Percentiles rank a stretch among this genome's conserved stretches.
These are phyloP conservation scores for Taiozyma sp. DNA, from an alignment of 1,139 yeast genomes.

Conservation along the genomic window DNA sequence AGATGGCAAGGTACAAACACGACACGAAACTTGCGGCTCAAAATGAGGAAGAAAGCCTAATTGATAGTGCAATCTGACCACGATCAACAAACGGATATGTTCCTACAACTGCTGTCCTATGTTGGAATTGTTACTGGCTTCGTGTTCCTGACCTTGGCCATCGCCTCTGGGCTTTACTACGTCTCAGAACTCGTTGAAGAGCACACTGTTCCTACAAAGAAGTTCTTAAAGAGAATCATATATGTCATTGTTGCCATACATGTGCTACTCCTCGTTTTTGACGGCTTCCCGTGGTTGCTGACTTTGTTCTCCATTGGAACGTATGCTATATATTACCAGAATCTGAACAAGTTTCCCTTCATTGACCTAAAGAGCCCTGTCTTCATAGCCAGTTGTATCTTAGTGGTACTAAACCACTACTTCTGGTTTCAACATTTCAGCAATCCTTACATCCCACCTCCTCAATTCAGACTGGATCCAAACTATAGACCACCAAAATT, in stretches of 20 bases:
- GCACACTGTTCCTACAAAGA: slow-evolving; percentile 78
- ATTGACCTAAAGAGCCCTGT: slow-evolving; percentile 68
- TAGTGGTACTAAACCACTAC: slow-evolving; percentile 78
- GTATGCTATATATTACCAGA: slow-evolving; percentile 68
- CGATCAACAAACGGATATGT: slow-evolving; percentile 29
- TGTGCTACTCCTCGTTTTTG: slow-evolving; percentile 57
- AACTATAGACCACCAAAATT: slow-evolving; percentile 61
- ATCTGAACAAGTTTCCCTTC: slow-evolving; percentile 76
- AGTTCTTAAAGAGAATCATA: slow-evolving; percentile 58
- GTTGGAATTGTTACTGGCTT: slow-evolving; percentile 75
- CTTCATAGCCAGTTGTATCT: slow-evolving; percentile 63
- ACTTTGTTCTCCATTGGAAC: slow-evolving; percentile 63
- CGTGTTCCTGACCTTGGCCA: slow-evolving; percentile 59
- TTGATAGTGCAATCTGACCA: neutral
- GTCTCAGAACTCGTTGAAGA: slow-evolving; percentile 92
- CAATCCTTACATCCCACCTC: slow-evolving; percentile 50
- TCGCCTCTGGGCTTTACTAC: slow-evolving; percentile 88
- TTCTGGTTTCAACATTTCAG: slow-evolving; percentile 88
- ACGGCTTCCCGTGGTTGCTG: slow-evolving; percentile 69
- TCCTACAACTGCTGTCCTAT: slow-evolving; percentile 51
- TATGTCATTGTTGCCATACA: slow-evolving; percentile 50
- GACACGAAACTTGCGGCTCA: neutral
- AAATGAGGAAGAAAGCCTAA: neutral
- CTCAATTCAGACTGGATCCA: slow-evolving; percentile 46
- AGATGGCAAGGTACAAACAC: neutral